A percentile compares a stretch with the other conserved stretches of the same genome.
Conservation (phyloP, 331 rosid species). For the Prunus yedoensis region DNA sequence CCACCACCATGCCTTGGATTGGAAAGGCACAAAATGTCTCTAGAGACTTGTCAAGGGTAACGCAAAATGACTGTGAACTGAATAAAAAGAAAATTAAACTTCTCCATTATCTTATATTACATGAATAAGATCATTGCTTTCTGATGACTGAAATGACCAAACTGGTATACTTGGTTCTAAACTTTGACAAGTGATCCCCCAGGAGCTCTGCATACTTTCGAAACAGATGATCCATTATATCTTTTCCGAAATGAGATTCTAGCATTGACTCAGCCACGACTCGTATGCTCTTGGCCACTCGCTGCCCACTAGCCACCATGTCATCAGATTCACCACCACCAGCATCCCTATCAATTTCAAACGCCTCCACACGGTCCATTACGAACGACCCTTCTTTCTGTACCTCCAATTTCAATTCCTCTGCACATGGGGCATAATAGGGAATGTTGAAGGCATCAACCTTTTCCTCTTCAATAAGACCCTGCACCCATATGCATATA, state of each 20-base stretch:
- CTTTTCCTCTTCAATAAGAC: constrained; percentile 54
- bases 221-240: constrained; percentile 53
- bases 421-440: constrained; percentile 58
- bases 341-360: constrained; percentile 60
- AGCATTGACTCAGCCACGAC: constrained; percentile 72
- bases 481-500: constrained; percentile 22
- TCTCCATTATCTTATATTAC: no score
- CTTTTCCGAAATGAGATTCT: constrained; percentile 51
- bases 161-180: constrained; percentile 40
- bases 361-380: constrained; percentile 29
- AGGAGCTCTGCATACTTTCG: constrained; percentile 31
- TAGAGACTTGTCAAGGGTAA: no score
- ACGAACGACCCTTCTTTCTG: constrained; percentile 62
- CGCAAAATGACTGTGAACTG: no score
- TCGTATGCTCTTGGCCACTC: constrained; percentile 50
- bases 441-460: constrained; percentile 65
- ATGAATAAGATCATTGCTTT: neutral
- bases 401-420: constrained; percentile 46
- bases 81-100: no score
- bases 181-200: constrained; percentile 36
- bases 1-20: no score
- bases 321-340: constrained; percentile 47
- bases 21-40: no score
- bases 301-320: constrained; percentile 27
- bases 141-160: constrained; percentile 51